These are phyloP conservation scores for Zizania palustris DNA, from an alignment of 202 grass and related monocot species.

Conservation along the genomic window DNA sequence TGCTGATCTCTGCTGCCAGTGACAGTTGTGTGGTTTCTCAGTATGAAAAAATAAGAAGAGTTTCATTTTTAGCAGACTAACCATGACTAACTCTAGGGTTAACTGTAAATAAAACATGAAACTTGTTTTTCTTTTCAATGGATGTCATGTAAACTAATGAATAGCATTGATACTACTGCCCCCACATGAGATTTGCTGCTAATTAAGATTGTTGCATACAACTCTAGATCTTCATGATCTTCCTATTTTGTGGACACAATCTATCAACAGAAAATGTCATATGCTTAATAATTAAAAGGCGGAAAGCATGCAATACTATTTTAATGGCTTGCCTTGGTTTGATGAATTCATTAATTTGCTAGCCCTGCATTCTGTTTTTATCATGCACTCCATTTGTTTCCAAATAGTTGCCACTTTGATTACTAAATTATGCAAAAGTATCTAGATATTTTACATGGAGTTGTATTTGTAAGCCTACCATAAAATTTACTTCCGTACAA, in stretches of 20 bases:
- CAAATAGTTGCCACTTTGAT: slow-evolving; percentile 5
- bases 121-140: not conserved
- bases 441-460: slow-evolving; percentile 2
- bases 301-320: slow-evolving; percentile 2
- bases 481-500: not conserved
- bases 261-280: slow-evolving; percentile 10
- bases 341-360: slow-evolving; percentile 7
- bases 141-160: slow-evolving; percentile 15
- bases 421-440: not conserved
- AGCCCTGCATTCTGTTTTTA: slow-evolving; percentile 33
- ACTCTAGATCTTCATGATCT: slow-evolving; percentile 4
- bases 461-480: not conserved
- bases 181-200: not conserved
- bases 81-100: slow-evolving; percentile 30
- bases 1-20: slow-evolving; percentile 54
- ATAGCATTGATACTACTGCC: slow-evolving; percentile 2
- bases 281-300: not conserved
- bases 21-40: slow-evolving; percentile 51
- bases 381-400: not conserved
- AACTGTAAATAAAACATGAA: slow-evolving; percentile 27
- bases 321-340: slow-evolving; percentile 24
- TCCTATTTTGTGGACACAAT: slow-evolving; percentile 1
- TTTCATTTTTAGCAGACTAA: slow-evolving; percentile 33
- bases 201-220: not conserved
- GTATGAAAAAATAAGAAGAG: slow-evolving; percentile 40